Percentiles rank a stretch among this genome's conserved stretches.
Conservation (phyloP, 2,329 filamentous ascomycete genomes). For the Bipolaris cookei region DNA sequence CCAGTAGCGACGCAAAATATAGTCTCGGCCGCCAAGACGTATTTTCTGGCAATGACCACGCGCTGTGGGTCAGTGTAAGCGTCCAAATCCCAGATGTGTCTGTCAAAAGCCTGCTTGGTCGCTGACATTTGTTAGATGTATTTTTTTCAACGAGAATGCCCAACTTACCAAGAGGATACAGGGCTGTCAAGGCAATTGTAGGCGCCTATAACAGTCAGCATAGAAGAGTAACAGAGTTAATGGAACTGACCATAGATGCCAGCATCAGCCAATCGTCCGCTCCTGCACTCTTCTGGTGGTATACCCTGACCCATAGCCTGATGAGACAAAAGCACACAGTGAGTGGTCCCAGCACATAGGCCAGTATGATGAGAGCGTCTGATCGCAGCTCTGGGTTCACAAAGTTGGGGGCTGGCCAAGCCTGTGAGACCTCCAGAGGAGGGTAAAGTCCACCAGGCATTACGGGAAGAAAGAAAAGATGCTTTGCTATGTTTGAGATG, state of each 20-base stretch:
- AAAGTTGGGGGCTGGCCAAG: constrained; percentile 37
- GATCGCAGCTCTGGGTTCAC: constrained; percentile 30
- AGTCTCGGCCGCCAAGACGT: constrained; percentile 35
- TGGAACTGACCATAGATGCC: constrained; percentile 28
- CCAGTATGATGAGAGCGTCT: constrained; percentile 25
- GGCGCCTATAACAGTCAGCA: constrained; percentile 25
- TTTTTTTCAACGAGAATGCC: neutral
- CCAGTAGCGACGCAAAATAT: constrained; percentile 38
- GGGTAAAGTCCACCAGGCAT: constrained; percentile 43
- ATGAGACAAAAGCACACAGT: constrained; percentile 32
- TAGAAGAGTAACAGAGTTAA: too few species aligned
- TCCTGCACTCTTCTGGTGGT: constrained; percentile 33
- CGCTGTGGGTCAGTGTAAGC: constrained; percentile 11
- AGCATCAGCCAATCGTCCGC: constrained; percentile 43
- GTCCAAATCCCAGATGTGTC: constrained; percentile 39
- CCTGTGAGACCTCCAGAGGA: constrained; percentile 31
- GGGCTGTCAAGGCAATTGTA: constrained; percentile 26
- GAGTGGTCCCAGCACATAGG: constrained; percentile 32
- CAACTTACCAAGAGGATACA: constrained; percentile 29
- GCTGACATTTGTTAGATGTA: constrained; percentile 24
- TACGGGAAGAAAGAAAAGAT: constrained; percentile 4
- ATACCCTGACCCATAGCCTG: constrained; percentile 39
- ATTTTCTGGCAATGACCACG: constrained; percentile 32
- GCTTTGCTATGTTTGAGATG: neutral
- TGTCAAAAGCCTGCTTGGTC: constrained; percentile 27